phyloP scores from a whole-genome alignment of 2,329 filamentous ascomycete species.

The Xenosphaeropsis pyriputrescens region DNA sequence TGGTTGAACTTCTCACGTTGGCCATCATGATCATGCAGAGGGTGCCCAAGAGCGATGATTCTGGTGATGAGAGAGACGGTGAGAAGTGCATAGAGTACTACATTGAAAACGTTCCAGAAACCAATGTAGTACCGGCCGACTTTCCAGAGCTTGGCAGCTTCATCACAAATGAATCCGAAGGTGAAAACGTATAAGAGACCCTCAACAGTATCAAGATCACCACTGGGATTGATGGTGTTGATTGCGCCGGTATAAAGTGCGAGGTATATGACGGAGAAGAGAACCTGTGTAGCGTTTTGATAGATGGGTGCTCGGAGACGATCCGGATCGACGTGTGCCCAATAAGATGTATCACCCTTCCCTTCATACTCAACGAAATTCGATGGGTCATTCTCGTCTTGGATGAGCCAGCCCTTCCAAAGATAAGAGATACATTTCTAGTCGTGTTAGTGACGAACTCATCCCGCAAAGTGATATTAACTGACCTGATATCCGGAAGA shows the following conservation, averaged over 20 bases:
- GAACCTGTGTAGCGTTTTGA: conserved; percentile 78
- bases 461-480: neutral
- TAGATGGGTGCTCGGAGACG: conserved; percentile 87
- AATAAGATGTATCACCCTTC: conserved; percentile 64
- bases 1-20: conserved; percentile 53
- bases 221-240: conserved; percentile 79
- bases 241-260: conserved; percentile 79
- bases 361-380: conserved; percentile 79
- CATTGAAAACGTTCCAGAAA: conserved; percentile 97
- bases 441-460: neutral
- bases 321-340: conserved; percentile 79
- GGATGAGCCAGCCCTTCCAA: conserved; percentile 94
- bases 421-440: conserved; percentile 77
- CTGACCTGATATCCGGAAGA: conserved; percentile 71
- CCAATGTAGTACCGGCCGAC: conserved; percentile 81
- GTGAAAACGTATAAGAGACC: conserved; percentile 83
- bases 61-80: conserved; percentile 66
- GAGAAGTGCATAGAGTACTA: conserved; percentile 64
- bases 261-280: conserved; percentile 73
- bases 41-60: conserved; percentile 60
- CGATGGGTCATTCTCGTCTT: conserved; percentile 83
- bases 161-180: conserved; percentile 78
- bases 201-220: conserved; percentile 75
- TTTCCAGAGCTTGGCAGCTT: conserved; percentile 82
- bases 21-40: conserved; percentile 27